Evolutionary conservation across 805 yeast species (phyloP).

Genomic region (Torulaspora delbrueckii): DNA sequence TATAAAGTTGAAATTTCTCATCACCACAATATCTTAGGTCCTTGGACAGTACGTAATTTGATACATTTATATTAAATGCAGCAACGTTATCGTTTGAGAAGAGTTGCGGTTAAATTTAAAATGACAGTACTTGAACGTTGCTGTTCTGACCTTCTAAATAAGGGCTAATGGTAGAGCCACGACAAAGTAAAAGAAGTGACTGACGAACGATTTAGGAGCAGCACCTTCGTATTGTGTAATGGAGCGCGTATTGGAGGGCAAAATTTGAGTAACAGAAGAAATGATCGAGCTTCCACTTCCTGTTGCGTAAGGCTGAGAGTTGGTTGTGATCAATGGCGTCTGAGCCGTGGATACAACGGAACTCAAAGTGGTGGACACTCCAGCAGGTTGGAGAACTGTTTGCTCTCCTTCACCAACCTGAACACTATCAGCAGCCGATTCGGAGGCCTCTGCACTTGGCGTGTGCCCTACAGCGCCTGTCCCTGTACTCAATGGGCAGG

Average conservation of each 20-base stretch:
- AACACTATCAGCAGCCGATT: not conserved
- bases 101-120: not conserved
- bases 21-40: not conserved
- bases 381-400: not conserved
- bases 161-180: not conserved
- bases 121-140: no score
- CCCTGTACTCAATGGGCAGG: not conserved
- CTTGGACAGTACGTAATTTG: not conserved
- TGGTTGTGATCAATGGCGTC: not conserved
- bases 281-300: not conserved
- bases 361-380: not conserved
- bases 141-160: not conserved
- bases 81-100: not conserved
- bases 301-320: not conserved
- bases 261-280: not conserved
- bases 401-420: not conserved
- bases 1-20: not conserved
- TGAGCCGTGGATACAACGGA: not conserved
- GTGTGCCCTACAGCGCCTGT: not conserved
- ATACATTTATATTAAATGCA: not conserved
- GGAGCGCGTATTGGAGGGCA: not conserved
- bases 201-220: not conserved
- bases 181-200: not conserved
- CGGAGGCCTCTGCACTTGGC: not conserved
- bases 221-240: not conserved